Base-by-base conservation (phyloP, 441 rosid genomes). In the Hura crepitans region DNA sequence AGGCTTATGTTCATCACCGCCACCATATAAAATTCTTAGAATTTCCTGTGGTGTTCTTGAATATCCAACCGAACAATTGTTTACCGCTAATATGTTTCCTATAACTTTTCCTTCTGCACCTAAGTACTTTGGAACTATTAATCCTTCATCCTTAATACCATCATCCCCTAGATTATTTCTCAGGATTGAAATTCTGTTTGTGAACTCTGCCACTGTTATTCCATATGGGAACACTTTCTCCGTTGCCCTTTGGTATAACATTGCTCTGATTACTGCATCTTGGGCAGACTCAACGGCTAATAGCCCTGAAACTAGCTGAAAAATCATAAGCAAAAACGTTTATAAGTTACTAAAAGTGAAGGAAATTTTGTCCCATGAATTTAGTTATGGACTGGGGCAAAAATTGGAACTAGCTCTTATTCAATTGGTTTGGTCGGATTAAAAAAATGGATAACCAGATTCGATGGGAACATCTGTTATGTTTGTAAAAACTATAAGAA, bases 251-350 rank as follows among this genome's bases (percentile, higher is more conserved):
- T 79, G 82, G 46, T 89, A 90, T 18, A 92, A 65, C 72, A 89
- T 27, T 66, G 82, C 74, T 75, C 96, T 65, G 53, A 92, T 88
- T 5, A 90, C 91, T 2, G 93, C 97, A 25, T 90, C 99, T 72
- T 90, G 97, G 13, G 97, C 99, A 0, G 98, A 81, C 74, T 92
- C 92, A 60, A 87, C 90, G 4, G 87, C 97, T 55, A 95, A 77
- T 23, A 92, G 90, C 28, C 95, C 91, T 9, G 95, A 92, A 25
- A 88, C 93, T 35, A 92, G 80, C 97, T 92, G 83, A 3, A 67
- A 45, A 59, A 7, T 46, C 11, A 43, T 23, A 50, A 2, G 17
- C 33, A 31, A 39, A 7, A 18, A 15, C 1, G 6, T n/a, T n/a
- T n/a, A n/a, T n/a, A n/a, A n/a, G n/a, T n/a, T n/a, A n/a, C n/a